Base-by-base conservation (phyloP, 2,329 filamentous ascomycete species). In the Apiospora saccharicola region DNA sequence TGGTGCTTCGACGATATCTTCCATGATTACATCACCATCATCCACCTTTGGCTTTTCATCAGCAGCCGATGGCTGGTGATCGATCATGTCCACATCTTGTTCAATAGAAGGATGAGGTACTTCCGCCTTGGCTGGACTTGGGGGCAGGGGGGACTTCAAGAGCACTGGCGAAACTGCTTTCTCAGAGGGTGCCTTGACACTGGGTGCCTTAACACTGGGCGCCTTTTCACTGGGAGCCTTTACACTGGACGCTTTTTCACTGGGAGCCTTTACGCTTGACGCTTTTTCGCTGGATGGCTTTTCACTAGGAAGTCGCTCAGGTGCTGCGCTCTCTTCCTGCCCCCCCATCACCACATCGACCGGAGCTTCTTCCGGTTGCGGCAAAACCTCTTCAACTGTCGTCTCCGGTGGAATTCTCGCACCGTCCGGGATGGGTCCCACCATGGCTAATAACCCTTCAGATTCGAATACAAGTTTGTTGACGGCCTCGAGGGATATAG, bases 401-500 rank as follows among this genome's bases (percentile, higher is more conserved):
- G 67, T 71, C 53, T 76, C 74, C 19, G 76, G 75, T 46, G 71
- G 76, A 75, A 67, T 77, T 72, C 76, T 73, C 19, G 80, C 73
- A n/a, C 74, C 74, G 4, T 83, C 80, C 0, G 85, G 84, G 5
- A 86, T 73, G 4, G 79, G 78, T 2, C 85, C 84, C 10, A 88
- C 76, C 79, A 88, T 82, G 24, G 83, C 81, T 19, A 79, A 73
- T 44, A 89, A 74, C 4, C 81, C 82, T 69, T 87, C 85, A 2
- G 81, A 76, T 69, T 88, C 85, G 3, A 82, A 83, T 12, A 87
- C 77, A 69, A 90, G 82, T 70, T 83, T 83, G 6, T 84, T 82
- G 79, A 87, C 82, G 6, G 86, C 85, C 51, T 87, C 85, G 67
- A 89, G 83, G 0, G 87, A 85, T 24, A 87, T 76, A 10, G 83